Percentiles rank a stretch among this genome's conserved stretches.
These are phyloP conservation scores for Paraglomus occultum DNA, from an alignment of 192 early-diverging fungal genomes.

Conservation along the genomic window DNA sequence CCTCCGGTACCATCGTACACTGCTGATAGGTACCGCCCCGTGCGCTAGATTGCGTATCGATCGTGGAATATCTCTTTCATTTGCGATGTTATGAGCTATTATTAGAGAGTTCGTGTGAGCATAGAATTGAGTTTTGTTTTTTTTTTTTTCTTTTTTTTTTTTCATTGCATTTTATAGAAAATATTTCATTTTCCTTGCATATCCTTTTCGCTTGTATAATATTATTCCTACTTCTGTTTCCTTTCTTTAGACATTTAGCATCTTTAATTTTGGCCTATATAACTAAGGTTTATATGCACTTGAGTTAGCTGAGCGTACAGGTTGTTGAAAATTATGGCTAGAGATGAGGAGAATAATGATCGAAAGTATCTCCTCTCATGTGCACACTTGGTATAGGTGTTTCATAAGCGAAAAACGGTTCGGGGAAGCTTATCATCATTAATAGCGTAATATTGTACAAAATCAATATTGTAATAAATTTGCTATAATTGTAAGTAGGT, in stretches of 20 bases:
- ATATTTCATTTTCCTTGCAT: background rate
- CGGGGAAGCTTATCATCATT: too few relatives aligned
- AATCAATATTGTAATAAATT: too few relatives aligned
- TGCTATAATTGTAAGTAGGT: too few relatives aligned
- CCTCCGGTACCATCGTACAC: background rate
- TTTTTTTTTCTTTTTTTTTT: constrained; percentile 17
- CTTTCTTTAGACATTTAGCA: background rate
- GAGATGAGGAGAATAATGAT: too few relatives aligned
- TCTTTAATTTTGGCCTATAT: background rate
- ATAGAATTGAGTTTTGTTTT: background rate
- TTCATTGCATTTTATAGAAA: background rate
- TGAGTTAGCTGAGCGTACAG: too few relatives aligned
- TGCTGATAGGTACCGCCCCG: background rate
- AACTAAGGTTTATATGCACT: background rate
- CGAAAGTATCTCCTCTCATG: too few relatives aligned
- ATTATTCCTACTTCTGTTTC: background rate
- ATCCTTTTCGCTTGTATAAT: background rate
- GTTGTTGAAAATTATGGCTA: too few relatives aligned
- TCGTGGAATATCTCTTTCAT: background rate
- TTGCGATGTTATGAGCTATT: background rate
- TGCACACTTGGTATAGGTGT: too few relatives aligned
- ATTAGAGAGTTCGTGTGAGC: constrained; percentile 12
- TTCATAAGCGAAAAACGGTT: too few relatives aligned
- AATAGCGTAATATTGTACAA: too few relatives aligned
- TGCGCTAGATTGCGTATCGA: background rate